Base-by-base conservation (phyloP, 1,284 basidiomycete genomes). In the Trichosporon sp. region DNA sequence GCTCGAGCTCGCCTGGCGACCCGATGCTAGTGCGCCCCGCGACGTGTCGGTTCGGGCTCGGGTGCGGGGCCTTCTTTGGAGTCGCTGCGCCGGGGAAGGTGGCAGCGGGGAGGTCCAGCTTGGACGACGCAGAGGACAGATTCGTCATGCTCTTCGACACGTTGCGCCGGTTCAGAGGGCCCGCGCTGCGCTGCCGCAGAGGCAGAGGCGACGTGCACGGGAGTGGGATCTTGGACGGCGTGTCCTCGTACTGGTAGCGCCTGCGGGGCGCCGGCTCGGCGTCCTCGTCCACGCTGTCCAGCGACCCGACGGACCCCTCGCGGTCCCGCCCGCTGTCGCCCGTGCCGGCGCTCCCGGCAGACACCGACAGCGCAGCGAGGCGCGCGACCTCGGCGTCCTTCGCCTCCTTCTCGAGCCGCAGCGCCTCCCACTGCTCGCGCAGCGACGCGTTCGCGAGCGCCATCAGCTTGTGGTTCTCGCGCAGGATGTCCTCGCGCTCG, bases 381-480 rank as follows among this genome's bases (percentile, higher is more conserved):
- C 34, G 60, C 6, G 60, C n/a, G 2, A 42, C 21, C 65, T 64
- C 35, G 51, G 35, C 51, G 51, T 44, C 23, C n/a, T 44, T 68
- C 35, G 65, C 67, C 86, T 66, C 29, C 35, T 85, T 85, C 88
- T 90, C 89, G 15, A 81, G 80, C 47, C 83, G 76, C 23, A 87
- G 76, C 65, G 85, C 82, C 56, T 83, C 83, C 78, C 87, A 87
- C n/a, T 86, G 82, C 53, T 73, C 70, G n/a, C 84, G 77, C 29
- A 87, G 81, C 4, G 84, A 83, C 65, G 86, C 88, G 66, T 88
- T 87, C 32, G 92, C 86, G 76, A 90, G 88, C 60, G 87, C 87
- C 74, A 92, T 89, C 13, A 91, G 84, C 65, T 84, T 84, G 66
- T 89, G 84, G 60, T 92, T 89, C 15, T 90, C 89, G 31, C 86